Conservation (phyloP, 1,284 basidiomycete genomes). For the Coniferiporia weirii region DNA sequence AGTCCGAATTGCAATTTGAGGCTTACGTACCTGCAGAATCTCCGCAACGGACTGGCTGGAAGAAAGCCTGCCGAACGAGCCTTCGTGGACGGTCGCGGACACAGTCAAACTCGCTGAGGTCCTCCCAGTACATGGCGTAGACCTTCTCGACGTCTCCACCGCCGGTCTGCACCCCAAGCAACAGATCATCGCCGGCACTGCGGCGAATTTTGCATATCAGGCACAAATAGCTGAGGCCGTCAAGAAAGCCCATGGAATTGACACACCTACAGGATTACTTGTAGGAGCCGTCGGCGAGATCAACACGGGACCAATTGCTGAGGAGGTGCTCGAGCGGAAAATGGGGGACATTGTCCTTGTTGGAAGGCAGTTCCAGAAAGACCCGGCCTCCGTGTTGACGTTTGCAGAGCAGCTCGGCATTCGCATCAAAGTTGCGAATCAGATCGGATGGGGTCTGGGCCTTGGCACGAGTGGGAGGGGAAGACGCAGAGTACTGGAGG, state of each 20-base stretch:
- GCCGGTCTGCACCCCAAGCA: slow-evolving; percentile 44
- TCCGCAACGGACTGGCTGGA: slow-evolving; percentile 56
- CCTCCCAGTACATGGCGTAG: slow-evolving; percentile 52
- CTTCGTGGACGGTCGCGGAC: slow-evolving; percentile 52
- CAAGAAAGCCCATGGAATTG: slow-evolving; percentile 29
- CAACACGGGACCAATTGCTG: slow-evolving; percentile 39
- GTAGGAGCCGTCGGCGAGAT: slow-evolving; percentile 49
- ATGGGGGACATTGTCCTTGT: slow-evolving; percentile 41
- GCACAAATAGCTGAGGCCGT: slow-evolving; percentile 24
- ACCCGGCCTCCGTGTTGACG: slow-evolving; percentile 43
- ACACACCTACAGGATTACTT: slow-evolving; percentile 27
- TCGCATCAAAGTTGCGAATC: slow-evolving; percentile 21
- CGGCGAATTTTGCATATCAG: slow-evolving; percentile 21
- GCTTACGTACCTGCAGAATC: slow-evolving; percentile 29
- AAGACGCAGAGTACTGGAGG: neutral
- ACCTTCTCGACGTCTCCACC: slow-evolving; percentile 52
- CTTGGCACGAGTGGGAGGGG: slow-evolving; percentile 27
- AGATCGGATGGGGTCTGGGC: slow-evolving; percentile 28
- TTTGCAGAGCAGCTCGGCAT: slow-evolving; percentile 26
- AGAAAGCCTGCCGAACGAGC: slow-evolving; percentile 37
- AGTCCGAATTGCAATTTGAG: slow-evolving; percentile 28
- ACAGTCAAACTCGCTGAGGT: slow-evolving; percentile 43
- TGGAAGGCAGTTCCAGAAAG: slow-evolving; percentile 54
- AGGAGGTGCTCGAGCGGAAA: slow-evolving; percentile 35
- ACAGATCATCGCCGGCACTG: slow-evolving; percentile 32